Evolutionary conservation across 768 basidiomycete species (phyloP), one percentile per base, ranked within the genome.

Genomic region (Hericium alpestre): DNA sequence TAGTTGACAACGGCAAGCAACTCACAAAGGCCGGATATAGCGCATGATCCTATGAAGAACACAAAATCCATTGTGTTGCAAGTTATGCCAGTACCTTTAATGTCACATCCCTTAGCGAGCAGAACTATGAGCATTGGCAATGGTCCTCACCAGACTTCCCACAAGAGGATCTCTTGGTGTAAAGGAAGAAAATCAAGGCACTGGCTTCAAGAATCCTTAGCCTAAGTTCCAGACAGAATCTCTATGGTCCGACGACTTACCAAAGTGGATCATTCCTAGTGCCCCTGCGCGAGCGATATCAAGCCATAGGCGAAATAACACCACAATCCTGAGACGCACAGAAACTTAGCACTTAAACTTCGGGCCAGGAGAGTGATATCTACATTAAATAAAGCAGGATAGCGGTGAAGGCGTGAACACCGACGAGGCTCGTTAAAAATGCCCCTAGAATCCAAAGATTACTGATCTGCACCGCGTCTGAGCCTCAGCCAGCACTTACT

Each of bases 381-480:
- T 51, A 62, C 61, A 62, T 60, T 10, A 62, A 38, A 50, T 61
- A 62, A 20, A 62, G 47, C 27, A 60, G 38, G 25, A 61, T 48
- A 3, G 59, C 39, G 20, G 61, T 58, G 47, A 55, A 57, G 11
- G 18, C 54, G 32, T 62, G 52, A 1, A 61, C 38, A 2, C 41
- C 47, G 25, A 53, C 20, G 37, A 54, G 43, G 40, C 46, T 2
- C n/a, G 41, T 10, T 10, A 56, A 38, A 32, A 56, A 15, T 11
- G 48, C 43, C 13, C 53, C 61, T 62, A 51, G 10, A 5, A 23
- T 25, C 32, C 32, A 16, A 37, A 20, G 27, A 4, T 16, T 38
- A 59, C 40, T 54, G 53, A 5, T 25, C 3, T 53, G 13, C 2
- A 54, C 18, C 15, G 16, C 20, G 25, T n/a, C 11, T 20, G 13